phyloP scores from a whole-genome alignment of 257 asterid species.

The Capsicum rhomboideum region DNA sequence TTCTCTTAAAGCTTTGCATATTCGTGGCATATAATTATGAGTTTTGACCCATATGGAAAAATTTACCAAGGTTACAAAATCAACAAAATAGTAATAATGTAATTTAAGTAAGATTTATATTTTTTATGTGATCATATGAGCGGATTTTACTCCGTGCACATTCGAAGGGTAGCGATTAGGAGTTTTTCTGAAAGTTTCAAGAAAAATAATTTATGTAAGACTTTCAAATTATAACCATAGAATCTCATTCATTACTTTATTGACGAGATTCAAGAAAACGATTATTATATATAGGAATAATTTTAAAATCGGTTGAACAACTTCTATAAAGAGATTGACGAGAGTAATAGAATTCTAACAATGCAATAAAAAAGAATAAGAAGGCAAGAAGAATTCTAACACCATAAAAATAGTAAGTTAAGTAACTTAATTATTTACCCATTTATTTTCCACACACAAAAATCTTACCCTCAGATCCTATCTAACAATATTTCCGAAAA shows the following conservation, averaged over 20 bases:
- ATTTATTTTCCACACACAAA: background rate
- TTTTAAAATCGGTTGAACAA: background rate
- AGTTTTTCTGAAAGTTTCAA: too few relatives aligned
- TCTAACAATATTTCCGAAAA: background rate
- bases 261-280: too few relatives aligned
- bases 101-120: too few relatives aligned
- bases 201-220: too few relatives aligned
- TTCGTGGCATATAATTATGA: too few relatives aligned
- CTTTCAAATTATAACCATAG: too few relatives aligned
- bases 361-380: background rate
- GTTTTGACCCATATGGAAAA: background rate
- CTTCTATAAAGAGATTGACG: background rate
- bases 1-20: background rate
- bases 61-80: background rate
- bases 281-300: background rate
- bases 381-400: background rate
- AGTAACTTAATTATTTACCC: background rate
- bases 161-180: too few relatives aligned
- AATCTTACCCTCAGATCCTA: background rate
- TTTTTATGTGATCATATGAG: too few relatives aligned
- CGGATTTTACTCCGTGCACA: too few relatives aligned
- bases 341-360: background rate
- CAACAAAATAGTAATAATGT: background rate
- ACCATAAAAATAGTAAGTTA: background rate
- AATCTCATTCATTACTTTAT: too few relatives aligned